Percentiles rank a stretch among this genome's conserved stretches.
phyloP scores from a whole-genome alignment of 805 yeast genomes.

The Wickerhamomyces strasburgensis region DNA sequence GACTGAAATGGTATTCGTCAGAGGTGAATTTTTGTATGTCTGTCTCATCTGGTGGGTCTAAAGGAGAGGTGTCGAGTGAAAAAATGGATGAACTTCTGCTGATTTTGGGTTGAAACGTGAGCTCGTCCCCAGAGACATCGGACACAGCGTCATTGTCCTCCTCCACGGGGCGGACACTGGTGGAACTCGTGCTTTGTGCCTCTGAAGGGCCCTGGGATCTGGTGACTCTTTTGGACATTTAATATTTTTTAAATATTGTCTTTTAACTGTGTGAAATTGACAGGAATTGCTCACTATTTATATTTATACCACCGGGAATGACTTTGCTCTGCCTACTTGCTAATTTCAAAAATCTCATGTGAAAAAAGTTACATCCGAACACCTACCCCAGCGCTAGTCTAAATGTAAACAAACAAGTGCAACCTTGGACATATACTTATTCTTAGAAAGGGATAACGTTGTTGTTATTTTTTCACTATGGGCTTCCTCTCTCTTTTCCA shows the following conservation, averaged over 20 bases:
- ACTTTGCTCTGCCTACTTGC: no score
- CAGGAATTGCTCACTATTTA: no score
- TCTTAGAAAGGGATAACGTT: no score
- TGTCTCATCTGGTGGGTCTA: constrained; percentile 71
- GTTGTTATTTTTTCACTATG: background rate
- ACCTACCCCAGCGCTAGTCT: no score
- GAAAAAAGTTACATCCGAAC: no score
- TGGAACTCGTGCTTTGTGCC: no score
- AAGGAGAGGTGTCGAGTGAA: constrained; percentile 37
- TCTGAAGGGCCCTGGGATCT: background rate
- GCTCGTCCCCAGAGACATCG: constrained; percentile 10
- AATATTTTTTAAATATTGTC: no score
- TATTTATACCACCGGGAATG: no score
- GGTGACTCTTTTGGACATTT: background rate
- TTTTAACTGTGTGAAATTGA: no score
- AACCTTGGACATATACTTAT: no score
- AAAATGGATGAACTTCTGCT: constrained; percentile 50
- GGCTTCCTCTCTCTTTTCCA: background rate
- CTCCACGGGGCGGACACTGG: background rate
- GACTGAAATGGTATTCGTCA: constrained; percentile 80
- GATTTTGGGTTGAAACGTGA: constrained; percentile 28
- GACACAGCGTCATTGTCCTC: constrained; percentile 1
- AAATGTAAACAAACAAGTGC: no score
- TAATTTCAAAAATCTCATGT: no score
- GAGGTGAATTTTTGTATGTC: constrained; percentile 77